Evolutionary conservation across 192 early-diverging fungal genomes (phyloP), one percentile per base, ranked within the genome.

Genomic region (Mortierella claussenii): DNA sequence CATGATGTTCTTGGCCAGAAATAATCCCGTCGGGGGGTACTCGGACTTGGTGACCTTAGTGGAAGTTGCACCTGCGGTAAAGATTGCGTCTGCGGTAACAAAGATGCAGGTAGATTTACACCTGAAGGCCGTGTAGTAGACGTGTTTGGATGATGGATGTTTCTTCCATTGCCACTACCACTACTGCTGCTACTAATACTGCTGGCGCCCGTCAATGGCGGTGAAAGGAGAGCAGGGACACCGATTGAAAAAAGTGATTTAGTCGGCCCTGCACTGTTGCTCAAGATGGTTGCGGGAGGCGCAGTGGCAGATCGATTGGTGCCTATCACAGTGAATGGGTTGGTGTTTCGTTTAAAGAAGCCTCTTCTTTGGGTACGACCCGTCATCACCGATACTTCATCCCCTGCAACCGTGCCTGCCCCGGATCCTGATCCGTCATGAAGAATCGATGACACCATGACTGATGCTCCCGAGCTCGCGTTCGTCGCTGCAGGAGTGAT

Each of bases 321-420:
- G 23, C 7, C 8, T 40, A 13, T 40, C 7, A 40, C 8, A 10
- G 37, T 40, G 7, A 13, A 40, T 40, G 40, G 24, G 50, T 13
- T 61, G 32, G 53, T 45, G 31, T n/a, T 63, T 7, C 69, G 26
- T 28, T 74, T 65, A 33, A 74, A 74, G 45, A 74, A 74, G 8
- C 61, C 46, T 36, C 69, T 45, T 26, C 43, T 64, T 21, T 15
- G 55, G 11, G 69, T 74, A 17, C 45, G 15, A 4, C 33, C 34
- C 27, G 50, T 59, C 36, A 33, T 51, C 10, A 55, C 17, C 24
- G 56, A 54, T 10, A 42, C 31, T 6, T 48, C 69, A n/a, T 58
- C 69, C 24, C 55, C 61, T 40, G 11, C 43, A n/a, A 2, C 27
- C 7, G 3, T 31, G 4, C 49, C 62, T n/a, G 40, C 54, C 9